Evolutionary conservation across 169 alveolate species (phyloP).

Genomic region (Cryptosporidium sp.): DNA sequence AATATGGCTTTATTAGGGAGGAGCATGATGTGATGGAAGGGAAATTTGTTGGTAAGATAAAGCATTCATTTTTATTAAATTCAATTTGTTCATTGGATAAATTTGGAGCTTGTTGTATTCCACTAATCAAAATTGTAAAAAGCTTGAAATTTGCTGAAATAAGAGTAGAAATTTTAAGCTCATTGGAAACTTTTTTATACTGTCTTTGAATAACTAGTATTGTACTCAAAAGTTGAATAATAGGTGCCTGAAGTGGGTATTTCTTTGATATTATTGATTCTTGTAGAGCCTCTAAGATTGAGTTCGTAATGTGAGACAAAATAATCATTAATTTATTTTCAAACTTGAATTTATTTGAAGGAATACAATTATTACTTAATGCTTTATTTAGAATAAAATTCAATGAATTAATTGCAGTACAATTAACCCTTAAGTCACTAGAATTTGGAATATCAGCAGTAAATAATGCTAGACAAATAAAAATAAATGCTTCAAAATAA

Average conservation of each 20-base stretch:
- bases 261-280: conserved; percentile 18
- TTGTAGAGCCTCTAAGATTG: conserved; percentile 8
- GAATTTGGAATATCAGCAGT: conserved; percentile 7
- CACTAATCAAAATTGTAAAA: conserved; percentile 16
- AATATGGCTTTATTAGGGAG: conserved; percentile 26
- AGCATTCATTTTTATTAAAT: neutral
- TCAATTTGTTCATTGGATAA: neutral
- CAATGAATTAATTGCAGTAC: conserved; percentile 39
- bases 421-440: conserved; percentile 18
- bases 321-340: conserved; percentile 9
- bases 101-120: conserved; percentile 16
- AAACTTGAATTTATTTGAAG: conserved; percentile 6
- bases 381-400: conserved; percentile 29
- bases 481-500: conserved; percentile 56
- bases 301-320: neutral
- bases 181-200: neutral
- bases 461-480: conserved; percentile 14
- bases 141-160: conserved; percentile 8
- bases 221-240: conserved; percentile 27
- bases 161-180: neutral
- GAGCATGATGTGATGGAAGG: neutral
- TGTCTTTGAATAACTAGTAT: conserved; percentile 40
- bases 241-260: conserved; percentile 20
- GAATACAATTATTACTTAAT: neutral
- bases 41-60: neutral